Evolutionary conservation across 1,139 yeast genomes (phyloP).

Genomic region (Candida tetrigidarum): DNA sequence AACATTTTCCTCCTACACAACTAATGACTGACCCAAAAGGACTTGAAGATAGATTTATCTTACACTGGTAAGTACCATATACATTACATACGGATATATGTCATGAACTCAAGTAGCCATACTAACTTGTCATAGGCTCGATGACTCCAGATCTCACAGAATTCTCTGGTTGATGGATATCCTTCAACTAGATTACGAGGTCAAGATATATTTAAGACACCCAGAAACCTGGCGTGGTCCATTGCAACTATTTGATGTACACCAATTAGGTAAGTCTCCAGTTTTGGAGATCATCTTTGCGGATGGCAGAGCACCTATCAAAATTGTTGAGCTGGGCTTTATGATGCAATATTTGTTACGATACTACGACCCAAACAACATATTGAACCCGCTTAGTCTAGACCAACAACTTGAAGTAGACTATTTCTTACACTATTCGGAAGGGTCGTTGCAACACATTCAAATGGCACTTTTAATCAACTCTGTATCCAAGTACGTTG

Average conservation of each 20-base stretch:
- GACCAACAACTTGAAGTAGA: slow-evolving; percentile 46
- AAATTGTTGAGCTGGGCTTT: slow-evolving; percentile 51
- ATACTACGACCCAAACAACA: slow-evolving; percentile 40
- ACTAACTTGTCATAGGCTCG: slow-evolving; percentile 36
- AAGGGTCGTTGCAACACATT: slow-evolving; percentile 58
- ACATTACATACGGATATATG: neutral
- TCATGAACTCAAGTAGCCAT: neutral
- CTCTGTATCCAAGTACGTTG: slow-evolving; percentile 37
- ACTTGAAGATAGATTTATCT: slow-evolving; percentile 28
- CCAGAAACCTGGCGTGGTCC: slow-evolving; percentile 48
- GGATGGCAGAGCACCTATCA: slow-evolving; percentile 42
- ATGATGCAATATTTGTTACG: slow-evolving; percentile 48
- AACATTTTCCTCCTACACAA: neutral
- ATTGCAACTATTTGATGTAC: slow-evolving; percentile 50
- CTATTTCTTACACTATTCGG: slow-evolving; percentile 57
- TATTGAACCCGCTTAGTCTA: slow-evolving; percentile 34
- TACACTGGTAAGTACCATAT: slow-evolving; percentile 32
- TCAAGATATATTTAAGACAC: slow-evolving; percentile 53
- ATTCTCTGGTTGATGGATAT: slow-evolving; percentile 60
- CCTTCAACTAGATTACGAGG: slow-evolving; percentile 53
- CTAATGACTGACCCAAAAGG: slow-evolving; percentile 4
- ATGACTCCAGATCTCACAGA: slow-evolving; percentile 57
- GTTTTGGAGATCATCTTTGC: slow-evolving; percentile 49
- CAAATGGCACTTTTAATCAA: slow-evolving; percentile 47
- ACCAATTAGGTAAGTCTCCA: slow-evolving; percentile 63